Base-by-base conservation (phyloP, 805 yeast species). In the Grigorovia transvaalensis region DNA sequence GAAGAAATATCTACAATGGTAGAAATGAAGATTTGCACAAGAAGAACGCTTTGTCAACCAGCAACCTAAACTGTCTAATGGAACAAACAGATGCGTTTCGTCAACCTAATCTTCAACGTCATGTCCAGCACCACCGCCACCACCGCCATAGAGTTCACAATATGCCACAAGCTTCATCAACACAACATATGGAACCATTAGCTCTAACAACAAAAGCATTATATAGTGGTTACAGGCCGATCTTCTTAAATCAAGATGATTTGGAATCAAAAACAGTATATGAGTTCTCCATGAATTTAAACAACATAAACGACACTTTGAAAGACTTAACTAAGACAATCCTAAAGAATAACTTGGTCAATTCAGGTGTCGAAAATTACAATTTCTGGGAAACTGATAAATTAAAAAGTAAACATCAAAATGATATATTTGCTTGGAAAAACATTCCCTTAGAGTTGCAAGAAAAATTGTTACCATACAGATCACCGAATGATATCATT, bases 351-450 rank as follows among this genome's bases (percentile, higher is more conserved):
- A 48, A 51, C 8, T 70, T 73, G 73, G 58, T 60, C 19, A 60
- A 62, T 50, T 67, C 72, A 12, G 71, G 72, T 1, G 61, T 71
- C 0, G 72, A 73, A 0, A 49, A 64, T 12, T 70, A 63, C 49
- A 70, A 66, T 48, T 13, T 29, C 15, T 67, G 70, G 70, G 68
- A 66, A 41, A 56, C 15, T 42, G 44, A 19, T 42, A 42, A 42
- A 17, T 19, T 17, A 18, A 38, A 38, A n/a, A n/a, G 42, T 38
- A 38, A 38, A 38, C 42, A 38, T 38, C 42, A n/a, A 38, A 38
- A 38, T 15, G 42, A 38, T 38, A 3, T 38, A 13, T 15, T 38
- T 38, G 42, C 42, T 38, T 38, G 42, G 42, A 38, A n/a, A 3
- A 38, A 38, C 8, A 15, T 38, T 15, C 42, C 42, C 17, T 38